phyloP scores from a whole-genome alignment of 371 early-diverging fungal species.

The Mortierella sp. region DNA sequence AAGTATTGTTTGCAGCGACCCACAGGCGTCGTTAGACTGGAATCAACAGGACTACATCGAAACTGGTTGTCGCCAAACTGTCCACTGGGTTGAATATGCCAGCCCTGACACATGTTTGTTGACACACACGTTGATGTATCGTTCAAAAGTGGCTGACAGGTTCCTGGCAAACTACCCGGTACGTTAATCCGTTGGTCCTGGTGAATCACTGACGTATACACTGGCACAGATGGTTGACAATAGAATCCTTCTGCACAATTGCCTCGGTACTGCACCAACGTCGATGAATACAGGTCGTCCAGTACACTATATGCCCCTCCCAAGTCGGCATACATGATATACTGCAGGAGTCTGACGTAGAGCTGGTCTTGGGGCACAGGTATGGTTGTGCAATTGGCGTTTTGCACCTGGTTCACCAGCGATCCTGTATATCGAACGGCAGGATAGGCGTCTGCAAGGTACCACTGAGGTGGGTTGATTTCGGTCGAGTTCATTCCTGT shows the following conservation, averaged over 20 bases:
- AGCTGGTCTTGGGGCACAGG: constrained; percentile 12
- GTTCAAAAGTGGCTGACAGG: constrained; percentile 24
- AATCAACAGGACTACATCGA: constrained; percentile 31
- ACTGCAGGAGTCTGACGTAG: neutral
- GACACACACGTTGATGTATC: constrained; percentile 11
- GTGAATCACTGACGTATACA: neutral
- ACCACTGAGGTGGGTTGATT: constrained; percentile 30
- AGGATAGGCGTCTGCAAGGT: constrained; percentile 17
- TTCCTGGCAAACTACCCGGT: constrained; percentile 19
- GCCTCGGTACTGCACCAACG: constrained; percentile 34
- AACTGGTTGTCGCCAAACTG: constrained; percentile 22
- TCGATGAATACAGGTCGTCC: constrained; percentile 2
- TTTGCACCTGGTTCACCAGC: constrained; percentile 21
- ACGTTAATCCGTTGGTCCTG: neutral
- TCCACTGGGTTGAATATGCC: constrained; percentile 21
- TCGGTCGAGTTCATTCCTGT: neutral
- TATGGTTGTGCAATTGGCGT: constrained; percentile 38
- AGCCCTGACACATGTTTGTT: constrained; percentile 20
- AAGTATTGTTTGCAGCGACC: too few species aligned
- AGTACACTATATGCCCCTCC: neutral
- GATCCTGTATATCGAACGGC: constrained; percentile 28
- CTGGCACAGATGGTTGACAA: constrained; percentile 17
- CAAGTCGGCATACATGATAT: constrained; percentile 12
- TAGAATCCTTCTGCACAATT: constrained; percentile 32
- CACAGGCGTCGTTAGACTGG: too few species aligned